phyloP scores from a whole-genome alignment of 371 early-diverging fungal species.

The Dinochytrium kinnereticum region DNA sequence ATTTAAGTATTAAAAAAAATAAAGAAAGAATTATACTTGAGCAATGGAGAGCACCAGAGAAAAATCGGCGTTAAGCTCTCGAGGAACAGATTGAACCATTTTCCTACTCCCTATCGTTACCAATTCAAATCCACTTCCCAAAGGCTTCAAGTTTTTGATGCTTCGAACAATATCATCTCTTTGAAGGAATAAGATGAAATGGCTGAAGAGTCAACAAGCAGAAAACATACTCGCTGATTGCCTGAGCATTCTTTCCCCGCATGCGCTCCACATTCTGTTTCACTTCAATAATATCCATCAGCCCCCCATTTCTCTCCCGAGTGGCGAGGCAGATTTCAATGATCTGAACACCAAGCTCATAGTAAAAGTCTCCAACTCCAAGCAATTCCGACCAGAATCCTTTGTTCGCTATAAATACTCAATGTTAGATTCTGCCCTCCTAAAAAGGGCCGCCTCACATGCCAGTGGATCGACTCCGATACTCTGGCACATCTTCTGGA shows the following conservation, averaged over 20 bases:
- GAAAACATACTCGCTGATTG: slow-evolving; percentile 45
- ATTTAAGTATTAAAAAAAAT: too few species aligned
- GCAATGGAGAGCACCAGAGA: slow-evolving; percentile 71
- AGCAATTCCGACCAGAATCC: slow-evolving; percentile 93
- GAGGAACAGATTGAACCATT: slow-evolving; percentile 88
- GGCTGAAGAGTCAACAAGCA: not conserved
- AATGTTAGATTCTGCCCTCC: not conserved
- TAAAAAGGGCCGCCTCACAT: slow-evolving; percentile 60
- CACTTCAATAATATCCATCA: slow-evolving; percentile 84
- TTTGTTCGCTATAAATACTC: slow-evolving; percentile 77
- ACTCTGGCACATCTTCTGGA: slow-evolving; percentile 90
- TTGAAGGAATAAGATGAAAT: slow-evolving; percentile 4
- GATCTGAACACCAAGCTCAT: slow-evolving; percentile 61
- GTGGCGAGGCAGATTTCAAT: slow-evolving; percentile 85
- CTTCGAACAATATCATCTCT: slow-evolving; percentile 80
- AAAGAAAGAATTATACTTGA: slow-evolving; percentile 63
- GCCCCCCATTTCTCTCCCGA: slow-evolving; percentile 85
- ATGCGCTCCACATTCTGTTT: slow-evolving; percentile 68
- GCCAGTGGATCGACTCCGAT: slow-evolving; percentile 96
- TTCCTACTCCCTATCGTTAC: slow-evolving; percentile 74
- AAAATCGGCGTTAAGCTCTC: slow-evolving; percentile 86
- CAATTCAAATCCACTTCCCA: slow-evolving; percentile 87
- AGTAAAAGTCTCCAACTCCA: slow-evolving; percentile 98
- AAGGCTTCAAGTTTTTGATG: slow-evolving; percentile 80
- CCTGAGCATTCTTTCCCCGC: slow-evolving; percentile 58